phyloP scores from a whole-genome alignment of 1,139 yeast species.

The Geotrichum histeridarum region DNA sequence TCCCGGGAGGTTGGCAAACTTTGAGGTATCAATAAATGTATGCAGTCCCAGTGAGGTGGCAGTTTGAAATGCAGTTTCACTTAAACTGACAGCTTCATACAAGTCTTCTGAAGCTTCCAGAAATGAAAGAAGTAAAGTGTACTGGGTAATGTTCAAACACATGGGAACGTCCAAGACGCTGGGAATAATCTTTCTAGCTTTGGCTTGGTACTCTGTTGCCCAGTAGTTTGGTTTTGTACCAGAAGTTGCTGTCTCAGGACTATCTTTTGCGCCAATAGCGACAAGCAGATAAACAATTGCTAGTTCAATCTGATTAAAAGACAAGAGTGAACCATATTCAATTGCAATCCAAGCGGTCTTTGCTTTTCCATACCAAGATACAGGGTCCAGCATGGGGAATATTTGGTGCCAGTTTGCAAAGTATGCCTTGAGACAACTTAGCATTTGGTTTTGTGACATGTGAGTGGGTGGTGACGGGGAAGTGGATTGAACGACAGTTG shows the following conservation, averaged over 20 bases:
- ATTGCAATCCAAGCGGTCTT: constrained; percentile 26
- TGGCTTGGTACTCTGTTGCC: constrained; percentile 23
- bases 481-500: not conserved
- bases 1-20: constrained; percentile 18
- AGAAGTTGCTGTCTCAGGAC: not conserved
- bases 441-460: constrained; percentile 24
- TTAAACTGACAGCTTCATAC: constrained; percentile 20
- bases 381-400: constrained; percentile 25
- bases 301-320: constrained; percentile 21
- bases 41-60: constrained; percentile 23
- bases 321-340: constrained; percentile 21
- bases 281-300: constrained; percentile 25
- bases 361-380: constrained; percentile 25
- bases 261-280: constrained; percentile 25
- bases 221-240: constrained; percentile 20
- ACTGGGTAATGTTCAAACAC: constrained; percentile 21
- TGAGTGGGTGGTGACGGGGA: not conserved
- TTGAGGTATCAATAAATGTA: constrained; percentile 11
- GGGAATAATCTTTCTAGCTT: constrained; percentile 22
- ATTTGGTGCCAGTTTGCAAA: constrained; percentile 21
- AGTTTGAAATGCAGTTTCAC: constrained; percentile 21
- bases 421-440: constrained; percentile 25
- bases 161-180: constrained; percentile 21
- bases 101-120: constrained; percentile 22
- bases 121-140: constrained; percentile 20